Evolutionary conservation across 2,329 filamentous ascomycete genomes (phyloP).

Genomic region (Colletotrichum destructivum): DNA sequence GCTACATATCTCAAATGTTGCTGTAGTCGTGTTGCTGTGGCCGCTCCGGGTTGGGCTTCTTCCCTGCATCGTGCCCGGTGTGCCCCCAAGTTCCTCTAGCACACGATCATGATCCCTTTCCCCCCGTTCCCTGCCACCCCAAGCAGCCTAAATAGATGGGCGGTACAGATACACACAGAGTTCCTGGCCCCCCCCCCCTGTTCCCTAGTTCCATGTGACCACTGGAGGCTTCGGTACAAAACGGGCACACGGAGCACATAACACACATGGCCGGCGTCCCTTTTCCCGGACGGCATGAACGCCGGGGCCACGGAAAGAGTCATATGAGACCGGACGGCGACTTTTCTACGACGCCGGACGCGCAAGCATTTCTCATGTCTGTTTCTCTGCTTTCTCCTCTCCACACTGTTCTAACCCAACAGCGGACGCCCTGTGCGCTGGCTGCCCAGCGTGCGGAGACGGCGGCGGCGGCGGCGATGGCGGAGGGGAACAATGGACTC

Average conservation of each 20-base stretch:
- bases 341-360: constrained; percentile 27
- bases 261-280: background rate
- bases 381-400: background rate
- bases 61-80: constrained; percentile 24
- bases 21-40: background rate
- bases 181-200: background rate
- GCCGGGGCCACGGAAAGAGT: constrained; percentile 24
- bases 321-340: constrained; percentile 39
- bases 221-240: background rate
- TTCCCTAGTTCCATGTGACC: background rate
- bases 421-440: too few species aligned
- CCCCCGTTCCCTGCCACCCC: background rate
- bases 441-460: background rate
- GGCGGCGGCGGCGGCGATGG: background rate
- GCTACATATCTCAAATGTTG: background rate
- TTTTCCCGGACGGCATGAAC: constrained; percentile 23
- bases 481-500: background rate
- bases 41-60: constrained; percentile 11
- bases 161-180: constrained; percentile 1
- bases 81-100: constrained; percentile 4
- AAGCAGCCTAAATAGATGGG: constrained; percentile 25
- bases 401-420: too few species aligned
- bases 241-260: background rate
- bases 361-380: constrained; percentile 19
- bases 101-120: background rate